Evolutionary conservation across 768 basidiomycete genomes (phyloP).

Genomic region (Xerocomus spinulosus): DNA sequence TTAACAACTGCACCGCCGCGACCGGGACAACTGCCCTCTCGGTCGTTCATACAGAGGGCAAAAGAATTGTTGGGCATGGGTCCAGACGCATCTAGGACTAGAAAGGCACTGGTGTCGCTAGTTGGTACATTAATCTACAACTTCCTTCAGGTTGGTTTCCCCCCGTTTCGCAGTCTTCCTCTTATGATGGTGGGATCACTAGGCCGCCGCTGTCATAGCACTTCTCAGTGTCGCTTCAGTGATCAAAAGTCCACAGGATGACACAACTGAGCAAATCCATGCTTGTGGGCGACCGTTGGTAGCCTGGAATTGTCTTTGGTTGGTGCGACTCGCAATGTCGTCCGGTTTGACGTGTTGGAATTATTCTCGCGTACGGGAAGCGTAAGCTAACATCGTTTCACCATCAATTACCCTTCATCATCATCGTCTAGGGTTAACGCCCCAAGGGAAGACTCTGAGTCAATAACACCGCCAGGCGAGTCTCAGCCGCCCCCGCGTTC

Average conservation of each 20-base stretch:
- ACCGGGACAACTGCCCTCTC: constrained; percentile 8
- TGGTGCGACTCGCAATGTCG: constrained; percentile 48
- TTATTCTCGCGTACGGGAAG: constrained; percentile 36
- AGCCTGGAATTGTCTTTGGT: constrained; percentile 63
- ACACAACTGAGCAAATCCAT: constrained; percentile 47
- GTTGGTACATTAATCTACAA: constrained; percentile 50
- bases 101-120: constrained; percentile 51
- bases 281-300: constrained; percentile 65
- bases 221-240: constrained; percentile 47
- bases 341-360: constrained; percentile 53
- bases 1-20: neutral
- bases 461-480: constrained; percentile 24
- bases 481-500: constrained; percentile 5
- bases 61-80: constrained; percentile 52
- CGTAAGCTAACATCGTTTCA: constrained; percentile 18
- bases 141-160: constrained; percentile 45
- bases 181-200: constrained; percentile 3
- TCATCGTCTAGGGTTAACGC: constrained; percentile 15
- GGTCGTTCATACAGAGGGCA: constrained; percentile 20
- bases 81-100: constrained; percentile 43
- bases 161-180: neutral
- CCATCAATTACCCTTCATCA: constrained; percentile 8
- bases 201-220: constrained; percentile 51
- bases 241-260: constrained; percentile 42
- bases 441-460: constrained; percentile 29